Evolutionary conservation across 225 moss, liverwort and hornwort genomes (phyloP).

Genomic region (Sphagnum contortum): DNA sequence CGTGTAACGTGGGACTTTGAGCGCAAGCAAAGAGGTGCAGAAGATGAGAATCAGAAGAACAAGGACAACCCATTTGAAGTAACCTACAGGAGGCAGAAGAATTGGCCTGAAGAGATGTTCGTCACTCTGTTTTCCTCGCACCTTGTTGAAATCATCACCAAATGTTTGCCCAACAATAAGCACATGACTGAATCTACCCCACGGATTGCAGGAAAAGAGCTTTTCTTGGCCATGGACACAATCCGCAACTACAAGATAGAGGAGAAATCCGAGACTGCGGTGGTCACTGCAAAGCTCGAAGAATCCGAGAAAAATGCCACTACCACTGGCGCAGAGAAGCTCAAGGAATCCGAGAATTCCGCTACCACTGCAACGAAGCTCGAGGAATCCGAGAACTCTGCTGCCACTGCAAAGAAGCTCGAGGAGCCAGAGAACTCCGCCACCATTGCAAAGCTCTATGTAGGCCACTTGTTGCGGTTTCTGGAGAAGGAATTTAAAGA

Average conservation of each 20-base stretch:
- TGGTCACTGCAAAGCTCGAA: background rate
- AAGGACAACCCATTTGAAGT: slow-evolving; percentile 19
- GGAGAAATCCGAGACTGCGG: background rate
- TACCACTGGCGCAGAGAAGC: too few relatives aligned
- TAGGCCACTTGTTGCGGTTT: slow-evolving; percentile 15
- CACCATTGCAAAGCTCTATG: slow-evolving; percentile 6
- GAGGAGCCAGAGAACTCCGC: background rate
- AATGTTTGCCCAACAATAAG: slow-evolving; percentile 13
- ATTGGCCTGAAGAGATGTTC: slow-evolving; percentile 23
- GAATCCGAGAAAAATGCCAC: too few relatives aligned
- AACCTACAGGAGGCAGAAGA: slow-evolving; percentile 12
- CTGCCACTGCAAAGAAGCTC: background rate
- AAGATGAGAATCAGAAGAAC: too few relatives aligned
- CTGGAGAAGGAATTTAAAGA: slow-evolving; percentile 17
- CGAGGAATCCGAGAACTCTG: background rate
- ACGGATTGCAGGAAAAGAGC: slow-evolving; percentile 11
- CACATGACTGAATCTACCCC: slow-evolving; percentile 16
- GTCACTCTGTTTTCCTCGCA: slow-evolving; percentile 10
- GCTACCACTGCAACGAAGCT: too few relatives aligned
- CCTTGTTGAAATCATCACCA: slow-evolving; percentile 17
- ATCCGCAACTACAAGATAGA: background rate
- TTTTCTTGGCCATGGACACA: slow-evolving; percentile 11
- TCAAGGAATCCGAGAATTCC: too few relatives aligned
- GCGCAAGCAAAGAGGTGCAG: too few relatives aligned
- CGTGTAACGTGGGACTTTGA: too few relatives aligned